Conservation (phyloP, 2,329 filamentous ascomycete genomes). For the Calonectria hawksworthii region DNA sequence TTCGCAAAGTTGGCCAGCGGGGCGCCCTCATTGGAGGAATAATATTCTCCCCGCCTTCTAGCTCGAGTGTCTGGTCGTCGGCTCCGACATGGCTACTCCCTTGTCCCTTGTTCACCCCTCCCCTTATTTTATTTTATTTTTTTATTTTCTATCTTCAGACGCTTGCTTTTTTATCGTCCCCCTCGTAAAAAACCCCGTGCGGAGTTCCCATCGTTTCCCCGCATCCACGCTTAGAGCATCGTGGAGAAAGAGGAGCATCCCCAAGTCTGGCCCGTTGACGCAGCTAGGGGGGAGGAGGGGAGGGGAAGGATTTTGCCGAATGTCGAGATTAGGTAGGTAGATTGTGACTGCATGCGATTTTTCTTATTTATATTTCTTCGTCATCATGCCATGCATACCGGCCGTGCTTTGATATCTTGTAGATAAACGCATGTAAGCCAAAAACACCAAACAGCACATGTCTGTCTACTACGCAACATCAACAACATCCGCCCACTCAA, state of each 20-base stretch:
- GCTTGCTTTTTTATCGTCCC: background rate
- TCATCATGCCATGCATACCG: background rate
- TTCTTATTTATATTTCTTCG: background rate
- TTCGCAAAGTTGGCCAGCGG: background rate
- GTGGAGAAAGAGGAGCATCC: slow-evolving; percentile 26
- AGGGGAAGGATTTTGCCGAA: slow-evolving; percentile 10
- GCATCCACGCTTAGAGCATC: slow-evolving; percentile 20
- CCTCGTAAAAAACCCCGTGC: slow-evolving; percentile 8
- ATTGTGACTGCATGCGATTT: background rate
- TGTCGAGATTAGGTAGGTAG: slow-evolving; percentile 4
- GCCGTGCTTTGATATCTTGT: background rate
- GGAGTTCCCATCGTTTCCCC: slow-evolving; percentile 24
- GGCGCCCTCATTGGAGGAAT: slow-evolving; percentile 18
- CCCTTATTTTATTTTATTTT: background rate
- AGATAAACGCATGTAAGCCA: background rate
- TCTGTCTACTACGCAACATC: background rate
- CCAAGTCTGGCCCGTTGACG: slow-evolving; percentile 8
- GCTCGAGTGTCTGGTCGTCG: background rate
- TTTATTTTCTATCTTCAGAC: background rate
- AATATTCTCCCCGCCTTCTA: background rate
- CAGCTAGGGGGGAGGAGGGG: background rate
- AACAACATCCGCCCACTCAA: background rate
- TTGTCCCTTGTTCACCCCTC: background rate
- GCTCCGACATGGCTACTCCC: background rate
- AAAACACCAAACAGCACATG: background rate